Evolutionary conservation across 2,329 filamentous ascomycete species (phyloP).

Genomic region (Penicillium sp.): DNA sequence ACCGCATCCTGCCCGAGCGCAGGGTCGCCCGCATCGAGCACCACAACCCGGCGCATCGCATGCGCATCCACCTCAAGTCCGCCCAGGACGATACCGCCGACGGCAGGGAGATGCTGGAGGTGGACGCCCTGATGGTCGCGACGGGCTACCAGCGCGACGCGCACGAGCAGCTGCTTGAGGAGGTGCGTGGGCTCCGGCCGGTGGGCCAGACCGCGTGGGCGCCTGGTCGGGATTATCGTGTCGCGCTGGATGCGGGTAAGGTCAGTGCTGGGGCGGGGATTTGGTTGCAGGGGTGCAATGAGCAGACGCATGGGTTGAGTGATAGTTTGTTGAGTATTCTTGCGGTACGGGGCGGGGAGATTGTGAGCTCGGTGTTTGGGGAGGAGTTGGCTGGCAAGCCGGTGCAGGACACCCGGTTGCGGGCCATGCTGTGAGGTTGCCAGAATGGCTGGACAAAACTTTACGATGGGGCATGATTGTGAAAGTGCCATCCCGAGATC

Average conservation of each 20-base stretch:
- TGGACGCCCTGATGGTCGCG: conserved; percentile 80
- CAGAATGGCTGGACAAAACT: not conserved
- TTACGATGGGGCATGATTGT: not conserved
- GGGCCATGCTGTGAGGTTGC: conserved; percentile 35
- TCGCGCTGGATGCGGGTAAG: conserved; percentile 68
- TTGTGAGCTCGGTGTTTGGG: conserved; percentile 74
- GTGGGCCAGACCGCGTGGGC: conserved; percentile 59
- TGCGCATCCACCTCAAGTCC: conserved; percentile 64
- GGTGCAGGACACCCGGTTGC: conserved; percentile 38
- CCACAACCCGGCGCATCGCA: conserved; percentile 52
- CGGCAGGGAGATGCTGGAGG: conserved; percentile 65
- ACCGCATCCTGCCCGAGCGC: conserved; percentile 73
- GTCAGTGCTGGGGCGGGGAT: conserved; percentile 76
- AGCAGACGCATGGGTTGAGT: conserved; percentile 85
- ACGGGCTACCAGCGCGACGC: conserved; percentile 81
- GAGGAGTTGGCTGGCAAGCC: conserved; percentile 33
- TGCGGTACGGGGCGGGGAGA: conserved; percentile 73
- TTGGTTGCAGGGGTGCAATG: conserved; percentile 93
- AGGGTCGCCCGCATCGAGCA: conserved; percentile 64
- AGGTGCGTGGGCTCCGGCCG: conserved; percentile 67
- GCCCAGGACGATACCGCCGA: conserved; percentile 35
- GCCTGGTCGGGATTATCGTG: conserved; percentile 76
- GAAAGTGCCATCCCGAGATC: not conserved
- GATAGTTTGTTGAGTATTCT: conserved; percentile 81
- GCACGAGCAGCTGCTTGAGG: conserved; percentile 75